Base-by-base conservation (phyloP, 2,329 filamentous ascomycete species). In the Exserohilum rostratum region DNA sequence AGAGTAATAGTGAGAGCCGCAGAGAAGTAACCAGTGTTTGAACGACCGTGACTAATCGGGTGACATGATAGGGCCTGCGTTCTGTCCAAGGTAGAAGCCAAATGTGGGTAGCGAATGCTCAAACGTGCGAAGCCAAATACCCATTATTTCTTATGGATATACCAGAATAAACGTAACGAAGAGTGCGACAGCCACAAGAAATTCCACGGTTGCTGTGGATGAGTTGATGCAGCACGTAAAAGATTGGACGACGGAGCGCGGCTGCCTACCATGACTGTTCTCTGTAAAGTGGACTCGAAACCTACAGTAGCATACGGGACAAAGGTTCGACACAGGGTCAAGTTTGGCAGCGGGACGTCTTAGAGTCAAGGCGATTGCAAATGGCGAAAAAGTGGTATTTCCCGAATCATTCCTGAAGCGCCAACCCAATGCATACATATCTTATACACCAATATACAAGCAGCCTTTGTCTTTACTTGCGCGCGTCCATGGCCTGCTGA, bases 391-490 rank as follows among this genome's bases (percentile, higher is more conserved):
- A 52, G 43, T 55, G 53, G 53, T 55, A 55, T 62, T 62, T 53
- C 53, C 53, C 53, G 46, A 57, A 60, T 45, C 40, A 55, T 54
- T 46, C 51, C 66, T 55, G 53, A 53, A 57, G 65, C 67, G 67
- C 67, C 67, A 59, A 46, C 60, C 66, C 66, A 67, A 70, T 68
- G 66, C 67, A 58, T 61, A 55, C 52, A 60, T 58, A 43, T 64
- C 49, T 62, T 56, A 49, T 67, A 68, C 66, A 70, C 49, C 57
- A 61, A 60, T 66, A 46, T 66, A 67, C 64, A 68, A 39, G 46
- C 12, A 18, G 40, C 31, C 20, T n/a, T 18, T 25, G 33, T 20
- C 48, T 46, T 35, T 64, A 67, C 55, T 73, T 72, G 42, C 61
- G 61, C 20, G 65, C 69, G 22, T 66, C 67, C 13, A 72, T 55